Base-by-base conservation (phyloP, 1,284 basidiomycete species). In the Apiotrichum akiyoshidainum region DNA sequence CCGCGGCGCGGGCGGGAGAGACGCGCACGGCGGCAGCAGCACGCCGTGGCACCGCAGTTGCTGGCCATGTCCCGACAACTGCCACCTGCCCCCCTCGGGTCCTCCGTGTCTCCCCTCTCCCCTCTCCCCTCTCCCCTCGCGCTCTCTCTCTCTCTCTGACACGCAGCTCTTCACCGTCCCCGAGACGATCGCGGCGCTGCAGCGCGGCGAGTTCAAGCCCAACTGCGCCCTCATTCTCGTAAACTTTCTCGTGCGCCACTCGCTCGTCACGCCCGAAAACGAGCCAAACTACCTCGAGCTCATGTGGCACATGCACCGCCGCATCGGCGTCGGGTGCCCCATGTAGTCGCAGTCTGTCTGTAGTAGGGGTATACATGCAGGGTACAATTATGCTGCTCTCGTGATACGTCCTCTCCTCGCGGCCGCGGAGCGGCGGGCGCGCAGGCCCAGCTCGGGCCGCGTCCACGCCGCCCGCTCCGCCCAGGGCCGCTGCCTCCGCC, bases 191-290 rank as follows among this genome's bases (percentile, higher is more conserved):
- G 66, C 75, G 3, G 75, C 74, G 19, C 67, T 84, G 9, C 63
- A 80, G 6, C 68, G 70, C 6, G 77, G 77, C 31, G 68, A 76
- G 54, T 84, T 84, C 76, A 84, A 84, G 65, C 79, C 82, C 10
- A 84, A 83, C 63, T 84, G 82, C 58, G 83, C 81, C 9, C 69
- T 84, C 60, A 81, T 82, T 7, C 72, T 84, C 48, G 72, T 84
- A 26, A 81, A 84, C 62, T 84, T 84, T 66, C 72, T 83, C 60
- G 71, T 83, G 46, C 76, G 82, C 51, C 82, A 82, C 55, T 82
- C 82, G 2, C 71, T 81, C 46, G 70, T 83, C 37, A 82, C 82
- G 1, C 76, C 79, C 21, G 79, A 80, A 64, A 73, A 79, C 33
- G 83, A 84, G 65, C 72, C 78, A 2, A 64, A 72, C 57, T 75